Percentiles rank a stretch among this genome's conserved stretches.
These are phyloP conservation scores for Dictyostelium citrinum DNA, from an alignment of 78 protist genomes.

Conservation along the genomic window DNA sequence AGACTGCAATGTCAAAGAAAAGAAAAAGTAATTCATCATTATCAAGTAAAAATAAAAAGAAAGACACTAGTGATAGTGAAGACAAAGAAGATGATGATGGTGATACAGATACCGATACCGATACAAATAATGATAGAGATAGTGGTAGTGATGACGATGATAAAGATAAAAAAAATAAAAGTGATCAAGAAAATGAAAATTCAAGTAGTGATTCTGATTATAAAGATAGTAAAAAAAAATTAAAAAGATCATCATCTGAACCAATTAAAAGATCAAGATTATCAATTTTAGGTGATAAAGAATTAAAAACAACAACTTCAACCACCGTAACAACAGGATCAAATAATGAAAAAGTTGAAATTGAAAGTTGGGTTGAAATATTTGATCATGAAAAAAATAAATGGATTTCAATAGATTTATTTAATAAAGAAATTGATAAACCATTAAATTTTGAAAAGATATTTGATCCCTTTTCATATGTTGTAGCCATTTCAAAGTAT, in stretches of 20 bases:
- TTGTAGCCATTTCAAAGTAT: background rate
- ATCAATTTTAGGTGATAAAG: background rate
- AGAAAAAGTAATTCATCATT: background rate
- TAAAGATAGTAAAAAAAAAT: background rate
- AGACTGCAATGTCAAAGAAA: background rate
- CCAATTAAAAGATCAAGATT: background rate
- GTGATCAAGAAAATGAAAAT: background rate
- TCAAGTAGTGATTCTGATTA: background rate
- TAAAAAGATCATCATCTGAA: slow-evolving; percentile 7
- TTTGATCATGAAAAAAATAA: background rate
- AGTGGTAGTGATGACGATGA: background rate
- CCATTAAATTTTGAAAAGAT: slow-evolving; percentile 2
- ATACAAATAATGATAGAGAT: background rate
- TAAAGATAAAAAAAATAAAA: background rate
- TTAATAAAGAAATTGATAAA: background rate
- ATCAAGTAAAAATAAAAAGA: background rate
- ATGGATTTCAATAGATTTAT: slow-evolving; percentile 37
- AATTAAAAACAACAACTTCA: background rate
- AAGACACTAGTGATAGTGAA: background rate
- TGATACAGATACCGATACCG: background rate
- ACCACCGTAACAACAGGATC: background rate
- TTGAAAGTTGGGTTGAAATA: slow-evolving; percentile 44
- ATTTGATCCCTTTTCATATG: slow-evolving; percentile 46
- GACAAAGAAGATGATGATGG: background rate
- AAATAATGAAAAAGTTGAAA: background rate